Evolutionary conservation across 306 rosid genomes (phyloP), one percentile per base, ranked within the genome.

Genomic region (Crotalaria pallida): DNA sequence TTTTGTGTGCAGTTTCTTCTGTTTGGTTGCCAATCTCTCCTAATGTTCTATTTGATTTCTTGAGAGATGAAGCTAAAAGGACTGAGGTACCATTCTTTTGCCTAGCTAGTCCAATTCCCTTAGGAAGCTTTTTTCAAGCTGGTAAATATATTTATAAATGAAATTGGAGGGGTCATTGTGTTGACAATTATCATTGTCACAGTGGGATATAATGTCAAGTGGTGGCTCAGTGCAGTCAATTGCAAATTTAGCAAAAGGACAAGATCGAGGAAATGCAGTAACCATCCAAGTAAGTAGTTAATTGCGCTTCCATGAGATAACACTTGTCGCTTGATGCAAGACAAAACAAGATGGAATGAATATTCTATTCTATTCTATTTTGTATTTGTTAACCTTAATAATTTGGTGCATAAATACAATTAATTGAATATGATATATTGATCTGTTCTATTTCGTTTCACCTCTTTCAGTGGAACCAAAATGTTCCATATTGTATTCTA

Each of bases 181-280:
- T 71, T 77, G 60, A 80, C 47, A 60, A 16, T 45, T 26, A 26
- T 67, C 33, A 51, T 65, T 66, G 53, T 52, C 16, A 55, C 47
- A 94, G 99, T 95, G 99, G 99, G 97, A 95, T 65, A 86, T 86
- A 27, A 84, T 95, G 91, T 77, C 88, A 3, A 89, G 67, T 51
- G 89, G 91, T n/a, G 94, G 85, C 3, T n/a, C 83, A 38, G 97
- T 87, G 40, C 87, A 91, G 65, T 67, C 85, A 29, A 82, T 91
- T 11, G 96, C 99, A 36, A 91, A 88, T 83, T 83, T 91, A 44
- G 83, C 99, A 43, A 91, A 95, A 73, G 99, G 99, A 68, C 95
- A 95, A 78, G 99, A 95, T 76, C 80, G 99, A 31, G 97, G 99
- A 86, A 95, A 95, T 78, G 81, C 96, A 17, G 99, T 89, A 29